Conservation (phyloP, 768 basidiomycete genomes). For the Cubamyces sp. region DNA sequence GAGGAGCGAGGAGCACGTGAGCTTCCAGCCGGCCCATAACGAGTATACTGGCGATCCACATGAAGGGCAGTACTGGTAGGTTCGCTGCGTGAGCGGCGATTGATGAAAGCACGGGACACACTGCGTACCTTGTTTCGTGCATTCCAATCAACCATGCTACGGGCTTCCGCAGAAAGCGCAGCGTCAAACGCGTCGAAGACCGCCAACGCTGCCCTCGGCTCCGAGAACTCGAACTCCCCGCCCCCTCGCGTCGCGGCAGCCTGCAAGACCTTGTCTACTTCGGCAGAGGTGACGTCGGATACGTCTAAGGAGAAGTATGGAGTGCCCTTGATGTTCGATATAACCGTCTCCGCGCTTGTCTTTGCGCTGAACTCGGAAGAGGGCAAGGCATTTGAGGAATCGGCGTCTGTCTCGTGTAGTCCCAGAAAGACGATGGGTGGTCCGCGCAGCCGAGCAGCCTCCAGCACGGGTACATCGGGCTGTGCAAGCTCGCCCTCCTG, state of each 20-base stretch:
- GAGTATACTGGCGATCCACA: conserved; percentile 85
- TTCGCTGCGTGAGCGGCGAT: background rate
- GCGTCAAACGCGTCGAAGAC: conserved; percentile 67
- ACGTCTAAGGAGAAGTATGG: conserved; percentile 88
- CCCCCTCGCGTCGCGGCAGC: conserved; percentile 43
- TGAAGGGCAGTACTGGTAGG: conserved; percentile 77
- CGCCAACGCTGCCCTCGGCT: conserved; percentile 61
- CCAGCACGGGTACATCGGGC: conserved; percentile 40
- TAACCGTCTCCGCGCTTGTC: conserved; percentile 42
- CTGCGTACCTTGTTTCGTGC: conserved; percentile 72
- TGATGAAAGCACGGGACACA: background rate
- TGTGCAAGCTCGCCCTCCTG: conserved; percentile 39
- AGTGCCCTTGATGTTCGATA: conserved; percentile 71
- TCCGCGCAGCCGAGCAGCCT: conserved; percentile 63
- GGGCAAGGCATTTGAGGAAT: conserved; percentile 55
- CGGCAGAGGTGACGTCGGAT: conserved; percentile 49
- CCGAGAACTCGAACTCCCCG: conserved; percentile 57
- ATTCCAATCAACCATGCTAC: conserved; percentile 94
- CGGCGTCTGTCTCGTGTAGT: conserved; percentile 58
- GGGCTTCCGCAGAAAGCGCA: conserved; percentile 74
- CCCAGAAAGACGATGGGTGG: conserved; percentile 79
- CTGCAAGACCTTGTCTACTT: conserved; percentile 48
- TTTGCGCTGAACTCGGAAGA: conserved; percentile 61
- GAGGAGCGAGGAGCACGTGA: conserved; percentile 73
- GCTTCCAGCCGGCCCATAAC: conserved; percentile 96